A percentile compares a stretch with the other conserved stretches of the same genome.
Conservation (phyloP, 2,329 filamentous ascomycete species). For the Claviceps sp. region DNA sequence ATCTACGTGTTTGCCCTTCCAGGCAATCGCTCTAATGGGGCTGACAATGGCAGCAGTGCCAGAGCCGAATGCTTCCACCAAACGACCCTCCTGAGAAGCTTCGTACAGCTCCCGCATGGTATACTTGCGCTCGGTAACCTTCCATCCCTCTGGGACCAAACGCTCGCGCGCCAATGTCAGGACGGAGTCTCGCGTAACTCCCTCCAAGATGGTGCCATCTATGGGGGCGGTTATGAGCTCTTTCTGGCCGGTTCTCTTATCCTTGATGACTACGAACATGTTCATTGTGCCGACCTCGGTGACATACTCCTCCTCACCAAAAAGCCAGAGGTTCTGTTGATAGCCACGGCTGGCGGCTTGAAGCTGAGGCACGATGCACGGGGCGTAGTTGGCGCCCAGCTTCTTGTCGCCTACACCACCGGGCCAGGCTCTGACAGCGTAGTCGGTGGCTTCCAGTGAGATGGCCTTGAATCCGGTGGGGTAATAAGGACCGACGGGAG, state of each 20-base stretch:
- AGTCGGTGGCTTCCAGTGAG: slow-evolving; percentile 88
- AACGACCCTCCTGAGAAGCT: slow-evolving; percentile 67
- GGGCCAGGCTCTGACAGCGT: slow-evolving; percentile 93
- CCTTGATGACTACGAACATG: slow-evolving; percentile 75
- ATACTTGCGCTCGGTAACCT: slow-evolving; percentile 76
- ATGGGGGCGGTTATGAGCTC: slow-evolving; percentile 91
- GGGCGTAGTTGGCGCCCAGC: slow-evolving; percentile 97
- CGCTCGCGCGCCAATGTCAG: slow-evolving; percentile 75
- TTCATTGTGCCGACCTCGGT: slow-evolving; percentile 99
- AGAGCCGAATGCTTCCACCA: slow-evolving; percentile 86
- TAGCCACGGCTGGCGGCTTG: slow-evolving; percentile 83
- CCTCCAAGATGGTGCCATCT: slow-evolving; percentile 91
- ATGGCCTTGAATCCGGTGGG: slow-evolving; percentile 97
- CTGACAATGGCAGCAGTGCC: slow-evolving; percentile 91
- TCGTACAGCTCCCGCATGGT: slow-evolving; percentile 78
- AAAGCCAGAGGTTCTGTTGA: slow-evolving; percentile 98
- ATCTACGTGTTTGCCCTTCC: slow-evolving; percentile 67
- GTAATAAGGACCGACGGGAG: slow-evolving; percentile 94
- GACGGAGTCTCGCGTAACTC: slow-evolving; percentile 85
- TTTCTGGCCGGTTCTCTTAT: slow-evolving; percentile 78
- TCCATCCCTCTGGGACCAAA: slow-evolving; percentile 77
- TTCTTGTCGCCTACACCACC: slow-evolving; percentile 97
- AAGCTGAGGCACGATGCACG: slow-evolving; percentile 92
- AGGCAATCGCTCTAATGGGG: slow-evolving; percentile 79
- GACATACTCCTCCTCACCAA: slow-evolving; percentile 87